These are phyloP conservation scores for Daedalea quercina DNA, from an alignment of 768 basidiomycete species.

Conservation along the genomic window DNA sequence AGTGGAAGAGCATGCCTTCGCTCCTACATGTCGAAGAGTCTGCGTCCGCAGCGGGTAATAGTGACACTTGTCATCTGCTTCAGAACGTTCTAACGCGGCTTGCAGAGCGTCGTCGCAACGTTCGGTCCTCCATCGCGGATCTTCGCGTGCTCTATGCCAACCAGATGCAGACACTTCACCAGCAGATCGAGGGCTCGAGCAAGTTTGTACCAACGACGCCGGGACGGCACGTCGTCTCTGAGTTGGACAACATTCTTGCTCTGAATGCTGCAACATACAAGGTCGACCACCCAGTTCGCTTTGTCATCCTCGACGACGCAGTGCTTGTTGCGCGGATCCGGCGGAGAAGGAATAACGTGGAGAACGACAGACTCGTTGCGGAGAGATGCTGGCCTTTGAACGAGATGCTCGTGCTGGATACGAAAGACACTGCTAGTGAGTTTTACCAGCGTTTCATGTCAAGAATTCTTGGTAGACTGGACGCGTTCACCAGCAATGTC, in stretches of 20 bases:
- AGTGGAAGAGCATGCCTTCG: constrained; percentile 96
- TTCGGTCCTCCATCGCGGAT: constrained; percentile 93
- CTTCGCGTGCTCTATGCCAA: constrained; percentile 90
- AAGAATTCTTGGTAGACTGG: not conserved
- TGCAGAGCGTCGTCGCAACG: constrained; percentile 48
- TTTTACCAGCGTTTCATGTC: constrained; percentile 3
- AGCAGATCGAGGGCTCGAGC: constrained; percentile 88
- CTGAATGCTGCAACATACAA: constrained; percentile 96
- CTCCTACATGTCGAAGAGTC: constrained; percentile 86
- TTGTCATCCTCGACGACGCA: constrained; percentile 89
- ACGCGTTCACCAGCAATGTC: constrained; percentile 51
- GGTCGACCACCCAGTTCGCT: constrained; percentile 76
- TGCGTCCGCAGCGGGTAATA: constrained; percentile 52
- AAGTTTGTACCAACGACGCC: constrained; percentile 91
- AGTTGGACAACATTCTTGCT: constrained; percentile 75
- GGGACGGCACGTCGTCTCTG: constrained; percentile 85
- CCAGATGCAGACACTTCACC: constrained; percentile 87
- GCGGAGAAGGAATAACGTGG: constrained; percentile 51
- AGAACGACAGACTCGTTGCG: constrained; percentile 75
- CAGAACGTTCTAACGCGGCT: constrained; percentile 3
- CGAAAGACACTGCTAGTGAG: constrained; percentile 90
- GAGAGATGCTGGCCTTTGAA: constrained; percentile 90
- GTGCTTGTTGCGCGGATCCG: constrained; percentile 82
- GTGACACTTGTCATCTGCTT: constrained; percentile 17
- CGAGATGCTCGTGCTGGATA: constrained; percentile 93